Evolutionary conservation across 768 basidiomycete species (phyloP).

Genomic region (Termitomyces sp.): DNA sequence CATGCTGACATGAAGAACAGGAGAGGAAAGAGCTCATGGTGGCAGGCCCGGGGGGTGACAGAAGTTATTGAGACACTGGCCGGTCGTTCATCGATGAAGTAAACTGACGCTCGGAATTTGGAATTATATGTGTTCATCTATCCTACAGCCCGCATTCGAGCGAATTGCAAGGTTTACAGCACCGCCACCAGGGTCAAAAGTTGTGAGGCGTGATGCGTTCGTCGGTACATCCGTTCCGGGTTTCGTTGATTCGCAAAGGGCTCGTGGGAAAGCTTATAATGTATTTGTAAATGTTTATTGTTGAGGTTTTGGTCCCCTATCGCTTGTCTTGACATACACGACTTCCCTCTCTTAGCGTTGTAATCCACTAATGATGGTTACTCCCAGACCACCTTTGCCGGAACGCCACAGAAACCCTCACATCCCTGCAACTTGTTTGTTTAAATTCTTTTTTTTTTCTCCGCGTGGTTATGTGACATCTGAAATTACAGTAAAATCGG

Average conservation of each 20-base stretch:
- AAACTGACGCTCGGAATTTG: constrained; percentile 15
- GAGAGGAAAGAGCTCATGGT: constrained; percentile 76
- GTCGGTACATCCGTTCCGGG: background rate
- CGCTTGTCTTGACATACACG: constrained; percentile 7
- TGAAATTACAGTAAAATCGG: constrained; percentile 26
- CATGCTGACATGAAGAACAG: constrained; percentile 92
- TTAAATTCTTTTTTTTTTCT: background rate
- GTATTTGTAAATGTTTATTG: constrained; percentile 26
- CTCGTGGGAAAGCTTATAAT: constrained; percentile 23
- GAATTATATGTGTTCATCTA: constrained; percentile 5
- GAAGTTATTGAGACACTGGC: constrained; percentile 70
- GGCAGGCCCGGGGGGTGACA: constrained; percentile 50
- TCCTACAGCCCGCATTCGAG: background rate
- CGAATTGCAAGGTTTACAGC: background rate
- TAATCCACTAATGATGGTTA: constrained; percentile 24
- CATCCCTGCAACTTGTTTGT: constrained; percentile 39
- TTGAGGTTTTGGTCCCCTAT: constrained; percentile 18
- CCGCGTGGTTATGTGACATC: constrained; percentile 6
- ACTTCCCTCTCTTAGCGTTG: constrained; percentile 1
- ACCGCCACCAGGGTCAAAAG: constrained; percentile 1
- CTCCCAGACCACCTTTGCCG: constrained; percentile 46
- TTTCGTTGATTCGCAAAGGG: constrained; percentile 9
- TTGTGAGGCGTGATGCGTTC: background rate
- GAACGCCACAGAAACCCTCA: constrained; percentile 43
- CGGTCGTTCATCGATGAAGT: constrained; percentile 55